Conservation (phyloP, 176 grass and related monocot species). For the Phragmites australis region DNA sequence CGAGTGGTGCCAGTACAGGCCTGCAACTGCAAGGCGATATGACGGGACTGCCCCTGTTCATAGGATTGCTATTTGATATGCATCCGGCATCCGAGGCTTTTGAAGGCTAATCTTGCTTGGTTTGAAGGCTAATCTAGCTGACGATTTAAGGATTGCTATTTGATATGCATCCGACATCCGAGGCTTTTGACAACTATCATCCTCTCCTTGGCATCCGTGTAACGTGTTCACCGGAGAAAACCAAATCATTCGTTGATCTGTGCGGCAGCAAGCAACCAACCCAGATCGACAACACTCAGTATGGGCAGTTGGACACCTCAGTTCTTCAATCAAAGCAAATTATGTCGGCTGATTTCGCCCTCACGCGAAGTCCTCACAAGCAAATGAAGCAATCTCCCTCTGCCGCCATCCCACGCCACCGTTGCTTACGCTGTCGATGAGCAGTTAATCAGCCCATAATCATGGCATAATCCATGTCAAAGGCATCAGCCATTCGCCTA, state of each 20-base stretch:
- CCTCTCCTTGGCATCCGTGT: background rate
- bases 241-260: background rate
- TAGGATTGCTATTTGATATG: conserved; percentile 6
- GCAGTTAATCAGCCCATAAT: background rate
- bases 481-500: background rate
- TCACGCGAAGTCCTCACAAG: background rate
- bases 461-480: background rate
- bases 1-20: background rate
- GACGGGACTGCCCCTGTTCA: background rate
- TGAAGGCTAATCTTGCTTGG: no score
- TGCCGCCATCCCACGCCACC: background rate
- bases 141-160: background rate
- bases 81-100: background rate
- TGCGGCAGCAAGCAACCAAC: background rate
- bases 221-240: no score
- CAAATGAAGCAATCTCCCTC: background rate
- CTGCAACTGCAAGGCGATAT: background rate
- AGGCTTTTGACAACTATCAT: no score
- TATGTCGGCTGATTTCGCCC: background rate
- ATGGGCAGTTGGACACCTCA: background rate
- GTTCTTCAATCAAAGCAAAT: background rate
- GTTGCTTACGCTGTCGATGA: background rate
- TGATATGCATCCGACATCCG: background rate
- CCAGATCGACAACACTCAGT: background rate
- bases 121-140: background rate